Evolutionary conservation across 106 monocot species (phyloP), one percentile per base, ranked within the genome.

Genomic region (Dendrobium chrysotoxum): DNA sequence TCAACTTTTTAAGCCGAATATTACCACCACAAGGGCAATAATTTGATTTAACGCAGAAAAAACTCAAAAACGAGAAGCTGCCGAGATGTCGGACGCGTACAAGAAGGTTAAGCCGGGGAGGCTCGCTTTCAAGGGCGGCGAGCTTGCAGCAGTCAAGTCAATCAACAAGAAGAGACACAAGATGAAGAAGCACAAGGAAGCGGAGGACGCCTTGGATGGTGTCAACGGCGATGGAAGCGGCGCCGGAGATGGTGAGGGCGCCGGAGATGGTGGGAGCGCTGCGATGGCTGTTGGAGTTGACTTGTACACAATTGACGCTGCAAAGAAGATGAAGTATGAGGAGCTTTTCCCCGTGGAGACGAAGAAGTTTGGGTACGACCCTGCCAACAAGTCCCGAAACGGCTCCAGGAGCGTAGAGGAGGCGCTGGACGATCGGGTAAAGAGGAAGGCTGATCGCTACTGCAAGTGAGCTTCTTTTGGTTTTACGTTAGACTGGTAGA

Each of bases 271-370:
- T 40, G 80, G 23, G 30, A 78, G 21, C 46, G 75, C 73, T 65
- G 47, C 26, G 2, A 54, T 66, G 26, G 75, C 77, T 28, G 64
- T 76, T 21, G 85, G 79, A 2, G 85, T 78, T 45, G 81, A 89
- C 12, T 71, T 87, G 20, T 99, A 95, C 90, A 95, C 95, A 41
- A 99, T 95, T 67, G 95, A 93, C 46, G 89, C 99, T 7, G 92
- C 93, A 66, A 99, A 99, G 95, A 85, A 86, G 89, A 88, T 99
- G 93, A 99, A 99, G 88, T 95, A 99, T 84, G 95, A 99, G 89
- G 99, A 99, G 86, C 75, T 99, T 20, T 99, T 99, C 81, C 99
- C 99, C 15, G 95, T 99, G 31, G 98, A 98, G 85, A 21, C 92
- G 5, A 91, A 75, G 89, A 91, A 87, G 87, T 98, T 92, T 72